Evolutionary conservation across 192 early-diverging fungal genomes (phyloP), one percentile per base, ranked within the genome.

Genomic region (Entomortierella chlamydospora): DNA sequence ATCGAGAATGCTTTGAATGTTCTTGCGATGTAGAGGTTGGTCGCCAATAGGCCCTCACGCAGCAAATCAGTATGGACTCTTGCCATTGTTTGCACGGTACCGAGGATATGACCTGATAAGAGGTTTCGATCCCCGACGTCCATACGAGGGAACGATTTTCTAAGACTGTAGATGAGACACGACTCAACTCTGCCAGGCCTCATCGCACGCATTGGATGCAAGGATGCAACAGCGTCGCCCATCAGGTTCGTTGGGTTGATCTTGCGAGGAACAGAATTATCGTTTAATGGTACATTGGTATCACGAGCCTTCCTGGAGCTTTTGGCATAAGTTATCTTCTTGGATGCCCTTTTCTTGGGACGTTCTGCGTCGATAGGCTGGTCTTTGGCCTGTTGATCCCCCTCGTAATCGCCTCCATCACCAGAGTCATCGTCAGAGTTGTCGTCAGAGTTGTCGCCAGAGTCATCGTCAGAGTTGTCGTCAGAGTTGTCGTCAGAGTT

Each of bases 11-110:
- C 30, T 57, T 33, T 23, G 41, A 67, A 67, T 39, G 64, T 67
- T 57, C 54, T 67, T 67, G 64, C 64, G 54, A 67, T 45, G 54
- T 57, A 67, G 52, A 67, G 64, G 42, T 57, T 57, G 52, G 64
- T 67, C 52, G 43, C 64, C 64, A 67, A 45, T 17, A 67, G 64
- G 54, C 64, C 64, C 54, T 67, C 64, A 9, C 64, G 64, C 54
- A 67, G n/a, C 54, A 67, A 67, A 57, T 67, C 64, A 67, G 64
- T 57, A 67, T 67, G 52, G 51, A 67, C 64, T 67, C 64, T 67
- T 67, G 64, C 64, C 64, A 67, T 67, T 17, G 64, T 67, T 43
- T 45, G 53, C 25, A 67, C 31, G 54, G 64, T 67, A 34, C 57
- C 54, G 54, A 67, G 64, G 64, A 67, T 29, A 67, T 67, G 54